Percentiles rank a stretch among this genome's conserved stretches.
phyloP scores from a whole-genome alignment of 2,329 filamentous ascomycete genomes.

The Penicillium corylophilum region DNA sequence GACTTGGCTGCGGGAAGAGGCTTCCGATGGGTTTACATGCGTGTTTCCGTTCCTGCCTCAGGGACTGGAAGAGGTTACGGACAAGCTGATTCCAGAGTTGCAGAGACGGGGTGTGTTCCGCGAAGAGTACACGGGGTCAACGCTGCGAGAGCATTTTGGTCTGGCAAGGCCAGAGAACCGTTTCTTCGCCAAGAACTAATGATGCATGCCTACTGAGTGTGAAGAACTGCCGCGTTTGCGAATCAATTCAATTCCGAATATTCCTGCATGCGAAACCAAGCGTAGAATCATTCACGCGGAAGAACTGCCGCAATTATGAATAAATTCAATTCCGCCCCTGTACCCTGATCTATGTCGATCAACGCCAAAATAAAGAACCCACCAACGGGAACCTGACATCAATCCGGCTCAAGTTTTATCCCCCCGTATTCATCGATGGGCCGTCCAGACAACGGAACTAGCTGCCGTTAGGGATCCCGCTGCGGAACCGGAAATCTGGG shows the following conservation, averaged over 20 bases:
- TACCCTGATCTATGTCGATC: too few species aligned
- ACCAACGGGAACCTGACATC: neutral
- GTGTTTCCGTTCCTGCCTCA: constrained; percentile 53
- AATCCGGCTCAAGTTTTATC: constrained; percentile 5
- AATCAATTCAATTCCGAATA: neutral
- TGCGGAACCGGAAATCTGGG: constrained; percentile 12
- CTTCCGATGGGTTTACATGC: constrained; percentile 54
- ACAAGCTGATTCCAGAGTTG: constrained; percentile 51
- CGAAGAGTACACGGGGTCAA: constrained; percentile 53
- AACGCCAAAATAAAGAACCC: neutral
- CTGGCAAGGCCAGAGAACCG: constrained; percentile 49
- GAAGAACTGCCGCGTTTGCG: neutral
- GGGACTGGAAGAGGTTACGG: constrained; percentile 51
- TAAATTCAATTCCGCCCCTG: too few species aligned
- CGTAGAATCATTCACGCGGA: too few species aligned
- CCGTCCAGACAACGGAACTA: neutral
- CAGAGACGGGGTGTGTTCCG: constrained; percentile 54
- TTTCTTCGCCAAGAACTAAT: constrained; percentile 30
- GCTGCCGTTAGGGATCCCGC: constrained; percentile 11
- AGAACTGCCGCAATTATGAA: too few species aligned
- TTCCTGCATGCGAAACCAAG: neutral
- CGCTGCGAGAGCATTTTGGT: constrained; percentile 56
- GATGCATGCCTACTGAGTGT: neutral
- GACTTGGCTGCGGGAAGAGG: constrained; percentile 50
- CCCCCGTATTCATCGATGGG: neutral